phyloP scores from a whole-genome alignment of 495 filamentous ascomycete species.

The Apodospora peruviana region DNA sequence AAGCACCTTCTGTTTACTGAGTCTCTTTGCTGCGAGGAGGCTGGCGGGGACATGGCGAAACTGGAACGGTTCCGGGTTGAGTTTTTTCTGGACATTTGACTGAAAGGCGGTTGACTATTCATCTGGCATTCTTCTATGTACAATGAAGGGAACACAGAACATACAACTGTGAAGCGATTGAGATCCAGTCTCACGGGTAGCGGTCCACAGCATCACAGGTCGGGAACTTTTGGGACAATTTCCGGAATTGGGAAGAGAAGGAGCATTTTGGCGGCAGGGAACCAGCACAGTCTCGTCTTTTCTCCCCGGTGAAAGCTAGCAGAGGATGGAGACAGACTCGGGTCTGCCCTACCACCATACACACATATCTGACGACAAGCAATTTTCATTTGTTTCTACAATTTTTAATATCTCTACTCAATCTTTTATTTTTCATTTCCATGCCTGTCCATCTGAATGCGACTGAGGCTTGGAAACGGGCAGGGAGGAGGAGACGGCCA shows the following conservation, averaged over 20 bases:
- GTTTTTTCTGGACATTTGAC: slow-evolving; percentile 8
- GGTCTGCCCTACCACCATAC: too few species aligned
- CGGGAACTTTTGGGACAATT: not conserved
- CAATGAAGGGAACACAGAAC: not conserved
- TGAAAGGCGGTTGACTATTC: not conserved
- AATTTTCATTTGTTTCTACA: not conserved
- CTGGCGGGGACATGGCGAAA: slow-evolving; percentile 11
- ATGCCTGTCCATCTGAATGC: too few species aligned
- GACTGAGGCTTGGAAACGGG: too few species aligned
- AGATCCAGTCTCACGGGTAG: slow-evolving; percentile 12
- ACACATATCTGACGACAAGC: slow-evolving; percentile 4
- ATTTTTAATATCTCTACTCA: not conserved
- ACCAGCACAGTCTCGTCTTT: not conserved
- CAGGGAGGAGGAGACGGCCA: too few species aligned
- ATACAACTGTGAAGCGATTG: slow-evolving; percentile 2
- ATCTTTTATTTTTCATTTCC: not conserved
- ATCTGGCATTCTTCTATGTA: slow-evolving; percentile 1
- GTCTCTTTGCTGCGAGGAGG: slow-evolving; percentile 18
- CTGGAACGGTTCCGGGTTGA: slow-evolving; percentile 14
- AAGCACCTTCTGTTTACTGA: slow-evolving; percentile 19
- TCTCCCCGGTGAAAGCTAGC: not conserved
- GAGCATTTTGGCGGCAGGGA: not conserved
- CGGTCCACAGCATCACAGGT: slow-evolving; percentile 7
- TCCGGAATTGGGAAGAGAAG: not conserved
- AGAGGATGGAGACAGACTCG: too few species aligned